A percentile compares a stretch with the other conserved stretches of the same genome.
Evolutionary conservation across 2,329 filamentous ascomycete genomes (phyloP).

Genomic region (Metarhizium anisopliae): DNA sequence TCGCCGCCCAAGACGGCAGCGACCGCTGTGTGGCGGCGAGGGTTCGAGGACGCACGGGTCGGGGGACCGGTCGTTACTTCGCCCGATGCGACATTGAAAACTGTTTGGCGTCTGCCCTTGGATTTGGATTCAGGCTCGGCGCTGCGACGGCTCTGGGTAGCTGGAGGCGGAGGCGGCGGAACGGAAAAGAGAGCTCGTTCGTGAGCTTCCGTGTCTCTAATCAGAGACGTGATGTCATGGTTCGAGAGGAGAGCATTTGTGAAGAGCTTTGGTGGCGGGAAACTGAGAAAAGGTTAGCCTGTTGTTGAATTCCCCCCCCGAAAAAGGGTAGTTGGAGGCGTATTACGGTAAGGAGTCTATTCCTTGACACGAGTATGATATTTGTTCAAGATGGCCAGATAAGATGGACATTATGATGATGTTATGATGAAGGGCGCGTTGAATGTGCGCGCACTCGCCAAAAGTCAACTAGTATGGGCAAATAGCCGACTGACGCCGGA

Average conservation of each 20-base stretch:
- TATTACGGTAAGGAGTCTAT: conserved; percentile 64
- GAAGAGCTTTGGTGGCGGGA: conserved; percentile 87
- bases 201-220: conserved; percentile 90
- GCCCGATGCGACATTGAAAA: conserved; percentile 56
- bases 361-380: conserved; percentile 64
- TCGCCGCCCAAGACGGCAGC: conserved; percentile 82
- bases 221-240: conserved; percentile 87
- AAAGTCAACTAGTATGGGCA: neutral
- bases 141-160: conserved; percentile 22
- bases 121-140: conserved; percentile 30
- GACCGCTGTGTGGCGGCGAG: conserved; percentile 71
- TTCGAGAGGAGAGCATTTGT: conserved; percentile 83
- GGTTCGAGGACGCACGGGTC: conserved; percentile 37
- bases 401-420: conserved; percentile 54
- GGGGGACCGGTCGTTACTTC: conserved; percentile 51
- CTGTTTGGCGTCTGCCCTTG: conserved; percentile 46
- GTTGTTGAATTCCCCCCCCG: too few species aligned
- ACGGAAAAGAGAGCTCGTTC: conserved; percentile 93
- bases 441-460: neutral
- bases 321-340: neutral
- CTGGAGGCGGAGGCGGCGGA: conserved; percentile 59
- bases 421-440: neutral
- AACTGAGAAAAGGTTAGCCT: conserved; percentile 39
- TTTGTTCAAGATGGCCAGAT: conserved; percentile 65
- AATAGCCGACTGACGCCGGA: too few species aligned